Base-by-base conservation (phyloP, 2,329 filamentous ascomycete species). In the Parastagonospora nodorum region DNA sequence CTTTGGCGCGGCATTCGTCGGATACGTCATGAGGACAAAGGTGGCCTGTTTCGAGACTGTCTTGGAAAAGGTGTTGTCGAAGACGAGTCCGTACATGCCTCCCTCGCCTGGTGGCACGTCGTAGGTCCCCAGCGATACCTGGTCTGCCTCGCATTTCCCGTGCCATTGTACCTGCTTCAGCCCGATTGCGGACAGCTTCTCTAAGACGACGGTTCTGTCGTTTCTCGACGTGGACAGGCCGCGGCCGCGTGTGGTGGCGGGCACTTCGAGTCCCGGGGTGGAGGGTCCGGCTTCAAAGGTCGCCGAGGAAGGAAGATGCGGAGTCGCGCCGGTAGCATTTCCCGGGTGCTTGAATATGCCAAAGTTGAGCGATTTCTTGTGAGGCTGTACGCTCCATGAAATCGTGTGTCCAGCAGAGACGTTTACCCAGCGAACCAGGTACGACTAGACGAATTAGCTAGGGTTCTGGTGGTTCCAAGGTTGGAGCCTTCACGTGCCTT, bases 11-110 rank as follows among this genome's bases (percentile, higher is more conserved):
- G 86, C 83, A 61, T 87, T 88, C 31, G 91, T 92, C 8, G 93
- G 92, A 67, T 97, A 97, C 33, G 92, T 97, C 72, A 97, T 83
- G 45, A 99, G 84, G 31, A 97, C 92, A 67, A 99, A 90, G 7
- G 93, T 97, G 15, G 92, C 92, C 28, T 89, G 96, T 77, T 99
- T 99, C 45, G 92, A 94, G 12, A 75, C 68, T 88, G 90, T 73
- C 77, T 97, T 97, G 53, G 92, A 96, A 72, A 99, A 99, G 27
- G 94, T 99, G 70, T 99, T 99, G 83, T 99, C 94, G 69, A 99
- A 96, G 29, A 97, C 91, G 54, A 99, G 80, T 49, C 92, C 94
- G 71, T 96, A 99, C 85, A 96, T 97, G 68, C 94, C 94, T 19
- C 87, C 90, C 57, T 94, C 86, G 30, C 85, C 86, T 7, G 78